Evolutionary conservation across 2,329 filamentous ascomycete genomes (phyloP), one percentile per base, ranked within the genome.

Genomic region (Exophiala lecanii-corni): DNA sequence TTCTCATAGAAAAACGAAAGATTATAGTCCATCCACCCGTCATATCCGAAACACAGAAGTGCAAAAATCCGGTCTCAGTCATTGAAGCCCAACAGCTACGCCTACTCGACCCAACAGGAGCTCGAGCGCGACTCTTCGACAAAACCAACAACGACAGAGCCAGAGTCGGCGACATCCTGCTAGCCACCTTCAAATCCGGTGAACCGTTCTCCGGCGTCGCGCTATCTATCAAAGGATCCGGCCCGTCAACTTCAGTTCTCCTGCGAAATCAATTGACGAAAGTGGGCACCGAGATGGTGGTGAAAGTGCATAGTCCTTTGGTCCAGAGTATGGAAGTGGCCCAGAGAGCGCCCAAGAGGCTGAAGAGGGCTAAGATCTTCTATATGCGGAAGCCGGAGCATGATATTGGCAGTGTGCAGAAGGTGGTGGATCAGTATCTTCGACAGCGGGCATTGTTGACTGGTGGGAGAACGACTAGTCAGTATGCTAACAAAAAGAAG

Each of bases 231-330:
- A 85, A 89, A 43, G 77, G 88, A 41, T 77, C 85, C n/a, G 89
- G 89, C 47, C 78, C 92, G 47, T 91, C 97, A 69, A 94, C 88
- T 2, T 85, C 86, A 3, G 83, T 98, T 42, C 70, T 95, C 47
- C 74, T 98, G 47, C 79, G 92, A 43, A 91, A 91, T 57, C 82
- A 94, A 62, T 71, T 98, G 57, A 89, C 87, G 55, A 79, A 86
- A 57, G 79, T 94, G 5, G 86, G 87, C 48, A 87, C 95, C 47
- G 92, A 98, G 76, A 92, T 95, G 87, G 95, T 88, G 82, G 89
- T 86, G 68, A 98, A 98, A 74, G 75, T 97, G 46, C 97, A 92
- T 73, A 86, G 81, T 61, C 91, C 91, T 48, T 84, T 86, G 61
- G 84, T 97, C 21, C 81, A 85, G 62, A 87, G 86, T 52, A 88